Evolutionary conservation across 2,329 filamentous ascomycete genomes (phyloP).

Genomic region (Hypomyces perniciosus): DNA sequence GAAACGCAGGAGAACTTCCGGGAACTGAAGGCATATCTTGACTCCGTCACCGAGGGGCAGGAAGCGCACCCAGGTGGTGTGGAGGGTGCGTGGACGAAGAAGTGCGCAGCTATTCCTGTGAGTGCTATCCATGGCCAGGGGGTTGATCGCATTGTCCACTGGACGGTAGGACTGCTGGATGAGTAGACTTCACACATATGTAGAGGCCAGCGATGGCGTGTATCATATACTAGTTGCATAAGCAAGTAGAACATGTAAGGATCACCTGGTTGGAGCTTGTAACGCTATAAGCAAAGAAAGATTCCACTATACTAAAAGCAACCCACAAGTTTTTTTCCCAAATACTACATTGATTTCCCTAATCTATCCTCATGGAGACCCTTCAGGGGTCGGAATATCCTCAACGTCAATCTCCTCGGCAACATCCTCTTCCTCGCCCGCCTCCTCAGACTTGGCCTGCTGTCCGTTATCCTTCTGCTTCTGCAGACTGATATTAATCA

Average conservation of each 20-base stretch:
- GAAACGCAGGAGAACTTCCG: slow-evolving; percentile 73
- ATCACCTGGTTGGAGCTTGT: not conserved
- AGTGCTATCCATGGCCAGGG: slow-evolving; percentile 87
- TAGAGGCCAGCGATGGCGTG: not conserved
- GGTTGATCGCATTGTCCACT: slow-evolving; percentile 66
- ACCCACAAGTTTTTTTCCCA: no score
- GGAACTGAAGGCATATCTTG: slow-evolving; percentile 64
- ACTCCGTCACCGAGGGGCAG: slow-evolving; percentile 54
- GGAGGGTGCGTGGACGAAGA: slow-evolving; percentile 49
- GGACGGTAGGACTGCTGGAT: slow-evolving; percentile 64
- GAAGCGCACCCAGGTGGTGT: slow-evolving; percentile 68
- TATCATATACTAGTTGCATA: not conserved
- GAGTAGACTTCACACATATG: slow-evolving; percentile 22
- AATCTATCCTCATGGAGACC: slow-evolving; percentile 5
- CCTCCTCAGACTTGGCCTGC: slow-evolving; percentile 22
- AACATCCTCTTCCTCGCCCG: slow-evolving; percentile 21
- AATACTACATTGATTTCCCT: not conserved
- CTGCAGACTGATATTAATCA: slow-evolving; percentile 63
- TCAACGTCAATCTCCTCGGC: slow-evolving; percentile 27
- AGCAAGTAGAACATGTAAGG: not conserved
- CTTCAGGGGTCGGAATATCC: slow-evolving; percentile 33
- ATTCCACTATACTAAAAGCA: slow-evolving; percentile 1
- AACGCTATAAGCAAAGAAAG: not conserved
- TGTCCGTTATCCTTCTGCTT: slow-evolving; percentile 31
- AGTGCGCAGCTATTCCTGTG: slow-evolving; percentile 71